Base-by-base conservation (phyloP, 1,284 basidiomycete species). In the Coniophora puteana region DNA sequence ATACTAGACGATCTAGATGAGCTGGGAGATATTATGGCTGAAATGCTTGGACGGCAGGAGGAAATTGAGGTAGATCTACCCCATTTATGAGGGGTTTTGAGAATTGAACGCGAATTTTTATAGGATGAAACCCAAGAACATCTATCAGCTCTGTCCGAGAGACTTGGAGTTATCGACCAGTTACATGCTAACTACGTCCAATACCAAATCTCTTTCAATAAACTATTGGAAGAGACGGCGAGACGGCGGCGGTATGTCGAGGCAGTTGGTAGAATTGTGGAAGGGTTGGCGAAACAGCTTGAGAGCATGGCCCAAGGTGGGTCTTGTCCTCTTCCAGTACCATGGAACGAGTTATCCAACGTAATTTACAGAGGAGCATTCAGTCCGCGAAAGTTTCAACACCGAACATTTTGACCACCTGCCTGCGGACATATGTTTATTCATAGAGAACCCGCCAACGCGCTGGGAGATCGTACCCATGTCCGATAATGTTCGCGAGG, bases 401-500 rank as follows among this genome's bases (percentile, higher is more conserved):
- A 66, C 66, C 2, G 76, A 80, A 40, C 78, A 89, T 41, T 85
- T 85, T 0, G 70, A 70, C 13, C 76, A 83, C 54, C 70, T 90
- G 2, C 87, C 88, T 1, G 73, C 79, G 46, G 87, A 90, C 52
- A 70, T 90, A 28, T 89, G 86, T 56, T 62, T 87, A 8, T 83
- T 74, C 45, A 78, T 89, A 37, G 76, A 76, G 48, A 84, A 88
- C 52, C 60, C 72, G 13, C 88, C 87, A 5, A 86, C 83, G 28
- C 67, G 68, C 38, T 88, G 81, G 80, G 72, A 80, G 43, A 66
- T 88, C 13, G 54, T 73, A 1, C 80, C 83, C 0, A 68, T 63
- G 56, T 62, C 70, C 31, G 76, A 75, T 5, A 76, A 80, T 34
- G 48, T 55, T 10, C 54, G 62, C 11, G 84, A 88, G 57, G 61